Base-by-base conservation (phyloP, 2,329 filamentous ascomycete genomes). In the Ophiostoma triangulosporum region DNA sequence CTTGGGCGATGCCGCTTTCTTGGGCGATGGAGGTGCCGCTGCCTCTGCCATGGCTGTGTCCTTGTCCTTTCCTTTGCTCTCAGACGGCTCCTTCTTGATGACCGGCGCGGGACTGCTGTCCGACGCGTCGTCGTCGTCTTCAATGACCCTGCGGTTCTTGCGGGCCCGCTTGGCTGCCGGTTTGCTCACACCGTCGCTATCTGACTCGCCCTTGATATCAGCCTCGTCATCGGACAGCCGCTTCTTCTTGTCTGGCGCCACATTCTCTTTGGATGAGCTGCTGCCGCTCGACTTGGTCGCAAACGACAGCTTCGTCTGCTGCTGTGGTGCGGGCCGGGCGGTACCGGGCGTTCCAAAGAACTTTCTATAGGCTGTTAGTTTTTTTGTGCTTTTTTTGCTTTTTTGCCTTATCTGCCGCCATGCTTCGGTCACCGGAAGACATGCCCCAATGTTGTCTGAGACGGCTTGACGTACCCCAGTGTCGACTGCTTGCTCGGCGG, bases 271-370 rank as follows among this genome's bases (percentile, higher is more conserved):
- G 6, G 36, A 6, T 29, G 26, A 27, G 14, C 43, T 46, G 24
- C 40, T 45, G 22, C 17, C 31, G 27, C 20, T 38, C 36, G 32
- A 48, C 57, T 36, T 55, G 14, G 80, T 81, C 33, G 81, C 80
- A 63, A 95, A 95, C 0, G 84, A 77, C 36, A 95, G 71, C 60
- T 83, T 93, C 1, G 86, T 84, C 67, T 95, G 88, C 65, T 88
- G 84, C 35, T 77, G 75, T 12, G 80, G 78, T 22, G 53, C 43
- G 0, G 76, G 68, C 60, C 76, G 77, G 5, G 75, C 67, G 50
- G 80, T 83, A 62, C 79, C 79, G 26, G 77, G 74, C 40, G 79
- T 76, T 20, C 80, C 80, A 64, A 96, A 95, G 71, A 95, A 96
- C 66, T 91, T 93, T 57, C 91, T 97, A 59, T 6, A 46, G 7